Evolutionary conservation across 179 eudicot genomes (phyloP), one percentile per base, ranked within the genome.

Genomic region (Silene coronaria): DNA sequence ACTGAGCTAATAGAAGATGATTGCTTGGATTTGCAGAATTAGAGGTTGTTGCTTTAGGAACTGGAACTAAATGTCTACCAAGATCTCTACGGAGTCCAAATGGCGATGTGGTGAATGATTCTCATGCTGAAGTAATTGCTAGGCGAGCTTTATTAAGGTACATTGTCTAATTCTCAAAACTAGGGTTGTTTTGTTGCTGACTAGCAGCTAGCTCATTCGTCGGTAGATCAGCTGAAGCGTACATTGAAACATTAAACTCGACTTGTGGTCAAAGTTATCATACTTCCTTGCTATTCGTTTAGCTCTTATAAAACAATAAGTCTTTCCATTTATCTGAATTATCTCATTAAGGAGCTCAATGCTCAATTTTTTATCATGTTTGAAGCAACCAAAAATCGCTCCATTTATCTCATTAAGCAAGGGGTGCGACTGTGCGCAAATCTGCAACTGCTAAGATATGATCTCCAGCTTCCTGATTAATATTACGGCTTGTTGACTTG

Each of bases 51-150:
- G 90, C 97, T 0, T 38, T 91, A 75, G 97, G 97, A 21, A 93
- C 98, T 2, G 97, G 98, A 76, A 93, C 98, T 17, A 93, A 93
- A 58, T 93, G 98, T 80, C 81, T 91, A 22, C 92, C 96, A 75
- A 82, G 85, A 22, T 87, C 93, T 9, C 76, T 71, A 34, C 73
- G 90, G 77, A 90, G 97, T 83, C 82, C 75, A 14, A 67, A 81
- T 45, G 97, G 98, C 57, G 98, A 93, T 74, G 90, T 91, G 74
- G 89, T 90, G 32, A 88, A 93, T 71, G 98, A 91, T 87, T 89
- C 96, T 16, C 98, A 93, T 76, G 98, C 98, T 72, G 98, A 93
- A 75, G 76, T 91, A 72, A 80, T 91, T 13, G 93, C 96, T 12
- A 80, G 97, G 53, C 79, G 98, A 80, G 87, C 97, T 74, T 82